Base-by-base conservation (phyloP, 768 basidiomycete genomes). In the Termitomyces sp. region DNA sequence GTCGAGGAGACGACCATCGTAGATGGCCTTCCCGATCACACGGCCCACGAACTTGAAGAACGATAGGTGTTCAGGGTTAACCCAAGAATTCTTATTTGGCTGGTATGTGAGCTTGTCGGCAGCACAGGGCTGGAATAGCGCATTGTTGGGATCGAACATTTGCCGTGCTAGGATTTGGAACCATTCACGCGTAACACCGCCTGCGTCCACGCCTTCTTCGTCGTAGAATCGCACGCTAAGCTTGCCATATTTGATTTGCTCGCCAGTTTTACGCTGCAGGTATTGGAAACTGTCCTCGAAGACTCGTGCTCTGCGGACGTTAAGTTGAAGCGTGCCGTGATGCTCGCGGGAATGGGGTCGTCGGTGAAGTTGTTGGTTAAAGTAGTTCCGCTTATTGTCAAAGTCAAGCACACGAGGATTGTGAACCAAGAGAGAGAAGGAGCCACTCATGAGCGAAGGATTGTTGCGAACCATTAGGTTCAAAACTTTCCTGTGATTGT, bases 11-110 rank as follows among this genome's bases (percentile, higher is more conserved):
- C 97, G 87, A 6, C 94, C 94, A 67, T 98, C 97, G 70, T 94
- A 96, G 62, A 98, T 96, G 4, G 96, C 96, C 73, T 98, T 98
- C 33, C 96, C 96, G 66, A 98, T 97, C 67, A 99, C 88, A 33
- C 96, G 90, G 15, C 97, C 97, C 48, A 99, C 94, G 65, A 99
- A 99, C 70, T 95, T 94, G 90, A 99, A 98, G 85, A 97, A 98
- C 8, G 90, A 88, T 18, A 98, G 75, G 76, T 98, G 96, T 68
- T 98, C 96, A 1, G 91, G 91, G 71, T 98, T 98, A 70, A 97
- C 91, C 84, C 87, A 89, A 2, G 92, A 94, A 61, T 93, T 90
- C 71, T 93, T 91, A 78, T 94, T 94, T 2, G 96, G 96, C 74
- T 98, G 97, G 69, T 98, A 99, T 1, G 96, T 97, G 56, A 92